Percentiles rank a stretch among this genome's conserved stretches.
Conservation (phyloP, 176 grass and related monocot species). For the Thalia dealbata region DNA sequence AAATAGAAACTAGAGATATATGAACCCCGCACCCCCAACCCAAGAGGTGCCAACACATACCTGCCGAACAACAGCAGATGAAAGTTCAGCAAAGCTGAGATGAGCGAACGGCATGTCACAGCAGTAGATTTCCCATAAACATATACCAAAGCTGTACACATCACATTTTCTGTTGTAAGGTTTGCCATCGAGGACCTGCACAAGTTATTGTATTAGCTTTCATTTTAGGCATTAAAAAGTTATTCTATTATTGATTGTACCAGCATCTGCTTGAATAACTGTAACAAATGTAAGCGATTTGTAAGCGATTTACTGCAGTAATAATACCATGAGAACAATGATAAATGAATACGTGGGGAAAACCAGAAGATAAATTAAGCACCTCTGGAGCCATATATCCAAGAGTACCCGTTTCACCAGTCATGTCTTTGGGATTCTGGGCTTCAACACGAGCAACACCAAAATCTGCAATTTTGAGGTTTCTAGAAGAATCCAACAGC, state of each 20-base stretch:
- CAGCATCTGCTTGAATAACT: neutral
- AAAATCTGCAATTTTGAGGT: conserved; percentile 83
- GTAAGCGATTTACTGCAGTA: neutral
- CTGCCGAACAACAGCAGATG: conserved; percentile 61
- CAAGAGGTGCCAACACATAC: conserved; percentile 23
- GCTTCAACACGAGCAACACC: conserved; percentile 82
- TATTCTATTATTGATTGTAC: neutral
- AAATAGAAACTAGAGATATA: neutral
- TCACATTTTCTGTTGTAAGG: conserved; percentile 74
- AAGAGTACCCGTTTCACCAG: conserved; percentile 71
- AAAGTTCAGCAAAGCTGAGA: conserved; percentile 61
- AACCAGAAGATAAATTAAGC: neutral
- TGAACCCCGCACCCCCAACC: too few relatives aligned
- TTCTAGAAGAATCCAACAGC: conserved; percentile 47
- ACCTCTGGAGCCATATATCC: conserved; percentile 97
- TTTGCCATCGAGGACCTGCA: conserved; percentile 61
- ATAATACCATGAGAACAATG: neutral
- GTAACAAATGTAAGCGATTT: conserved; percentile 3
- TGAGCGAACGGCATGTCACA: conserved; percentile 77
- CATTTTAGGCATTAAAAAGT: neutral
- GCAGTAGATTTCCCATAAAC: conserved; percentile 78
- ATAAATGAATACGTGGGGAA: neutral
- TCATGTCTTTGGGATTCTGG: conserved; percentile 78
- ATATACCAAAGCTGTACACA: conserved; percentile 68
- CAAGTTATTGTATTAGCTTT: neutral